Evolutionary conservation across 371 early-diverging fungal genomes (phyloP).

Genomic region (Zychaea mexicana): DNA sequence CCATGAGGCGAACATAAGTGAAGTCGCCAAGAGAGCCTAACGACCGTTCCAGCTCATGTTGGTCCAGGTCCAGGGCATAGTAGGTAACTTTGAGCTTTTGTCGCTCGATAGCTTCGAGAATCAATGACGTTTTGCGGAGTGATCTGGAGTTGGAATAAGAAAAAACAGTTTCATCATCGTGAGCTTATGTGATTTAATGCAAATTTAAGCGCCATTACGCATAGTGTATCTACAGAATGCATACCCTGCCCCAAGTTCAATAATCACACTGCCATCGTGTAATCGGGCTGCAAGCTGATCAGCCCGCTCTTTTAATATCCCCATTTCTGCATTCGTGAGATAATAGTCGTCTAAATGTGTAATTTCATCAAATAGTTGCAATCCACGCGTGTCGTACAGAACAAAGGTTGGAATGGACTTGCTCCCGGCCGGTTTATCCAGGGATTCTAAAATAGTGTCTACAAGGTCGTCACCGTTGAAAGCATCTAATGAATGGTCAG

Average conservation of each 20-base stretch:
- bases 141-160: constrained; percentile 47
- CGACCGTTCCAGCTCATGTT: constrained; percentile 71
- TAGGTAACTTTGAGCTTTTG: constrained; percentile 69
- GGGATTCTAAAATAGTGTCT: constrained; percentile 49
- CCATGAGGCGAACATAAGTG: constrained; percentile 66
- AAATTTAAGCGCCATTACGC: too few relatives aligned
- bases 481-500: constrained; percentile 33
- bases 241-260: constrained; percentile 90
- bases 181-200: too few relatives aligned
- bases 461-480: constrained; percentile 44
- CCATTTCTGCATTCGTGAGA: constrained; percentile 81
- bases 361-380: constrained; percentile 88
- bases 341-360: constrained; percentile 89
- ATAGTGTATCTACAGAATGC: too few relatives aligned
- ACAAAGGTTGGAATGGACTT: constrained; percentile 74
- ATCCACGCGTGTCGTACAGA: constrained; percentile 82
- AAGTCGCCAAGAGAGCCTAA: constrained; percentile 48
- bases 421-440: constrained; percentile 30
- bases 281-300: constrained; percentile 69
- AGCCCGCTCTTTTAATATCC: constrained; percentile 66
- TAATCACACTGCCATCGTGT: constrained; percentile 66
- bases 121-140: constrained; percentile 83
- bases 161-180: background rate
- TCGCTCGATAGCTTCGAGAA: constrained; percentile 75
- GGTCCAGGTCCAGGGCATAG: constrained; percentile 92